Evolutionary conservation across 208 protist genomes (phyloP), one percentile per base, ranked within the genome.

Genomic region (Crithidia bombi): DNA sequence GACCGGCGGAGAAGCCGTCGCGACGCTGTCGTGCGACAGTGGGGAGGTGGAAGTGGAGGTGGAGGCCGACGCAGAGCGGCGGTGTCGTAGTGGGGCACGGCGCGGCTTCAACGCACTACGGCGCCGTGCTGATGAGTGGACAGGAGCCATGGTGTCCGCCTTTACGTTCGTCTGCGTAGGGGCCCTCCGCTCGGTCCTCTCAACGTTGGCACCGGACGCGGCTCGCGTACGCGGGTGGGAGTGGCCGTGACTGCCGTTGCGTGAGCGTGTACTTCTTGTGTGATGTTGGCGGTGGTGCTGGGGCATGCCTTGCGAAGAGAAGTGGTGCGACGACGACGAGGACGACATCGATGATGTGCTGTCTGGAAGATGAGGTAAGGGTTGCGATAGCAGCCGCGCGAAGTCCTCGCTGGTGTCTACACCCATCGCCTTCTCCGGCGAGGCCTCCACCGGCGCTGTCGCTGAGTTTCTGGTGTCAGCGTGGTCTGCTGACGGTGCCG

Each of bases 281-380:
- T 52, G 47, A 55, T 10, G 23, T 15, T 5, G 23, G 11, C 5
- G 3, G 11, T 25, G 5, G 11, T 17, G 52, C 5, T n/a, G 14
- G 14, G 5, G 6, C 23, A n/a, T 64, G n/a, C 19, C 5, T 15
- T 6, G 57, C 21, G 3, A 49, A 1, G 11, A 11, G 6, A 0
- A 7, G 25, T 2, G 17, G 0, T 10, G 10, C 10, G 28, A 12
- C 12, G 52, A 58, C 30, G 2, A 3, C n/a, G 28, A 3, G 11
- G 50, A 35, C 23, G 50, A 55, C 26, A 25, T 3, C 11, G 43
- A 47, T 5, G 5, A n/a, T 19, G n/a, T n/a, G n/a, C n/a, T n/a
- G n/a, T n/a, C n/a, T n/a, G n/a, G n/a, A n/a, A 69, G 70, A 11
- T 23, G 54, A 46, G 63, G 70, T 30, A 76, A 63, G 12, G 61